Evolutionary conservation across 257 asterid species (phyloP), one percentile per base, ranked within the genome.

Genomic region (Fraxinus anomala): DNA sequence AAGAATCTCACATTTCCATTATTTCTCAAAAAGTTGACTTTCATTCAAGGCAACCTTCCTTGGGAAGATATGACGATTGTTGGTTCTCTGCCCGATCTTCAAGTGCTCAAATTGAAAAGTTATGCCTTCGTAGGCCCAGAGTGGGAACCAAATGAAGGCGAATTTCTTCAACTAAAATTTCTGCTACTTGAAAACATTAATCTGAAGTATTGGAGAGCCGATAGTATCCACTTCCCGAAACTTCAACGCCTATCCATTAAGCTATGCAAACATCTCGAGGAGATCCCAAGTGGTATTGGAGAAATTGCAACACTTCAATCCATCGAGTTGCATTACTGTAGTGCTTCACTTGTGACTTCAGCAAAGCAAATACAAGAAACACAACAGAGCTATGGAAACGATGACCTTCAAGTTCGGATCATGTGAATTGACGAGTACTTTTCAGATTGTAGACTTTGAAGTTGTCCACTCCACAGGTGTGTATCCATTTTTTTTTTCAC

Each of bases 91-190:
- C 66, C 30, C 28, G 3, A 47, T 47, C 56, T 56, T 21, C 13
- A 56, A 21, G 66, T 19, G 66, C 66, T 56, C 66, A 56, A 56
- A 21, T 9, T 56, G 3, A 56, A 56, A 56, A 6, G 26, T 5
- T 3, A 5, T 16, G 63, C 66, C 26, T 56, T 56, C 11, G 1
- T 0, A 4, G 66, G 66, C 11, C 12, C 6, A n/a, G 66, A 17
- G 66, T 56, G 66, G 66, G 26, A n/a, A 56, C 66, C 66, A 56
- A 56, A 56, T 56, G 66, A 56, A 56, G 66, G 28, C 3, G 66
- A 56, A n/a, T 56, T 56, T 56, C 11, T n/a, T 5, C 9, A 56
- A n/a, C 26, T 56, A 1, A 56, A 56, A n/a, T 17, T 21, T 5
- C 66, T 56, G 26, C 66, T 9, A 17, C 26, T 56, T 6, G 26